Evolutionary conservation across 495 filamentous ascomycete genomes (phyloP).

Genomic region (Talaromyces liani): DNA sequence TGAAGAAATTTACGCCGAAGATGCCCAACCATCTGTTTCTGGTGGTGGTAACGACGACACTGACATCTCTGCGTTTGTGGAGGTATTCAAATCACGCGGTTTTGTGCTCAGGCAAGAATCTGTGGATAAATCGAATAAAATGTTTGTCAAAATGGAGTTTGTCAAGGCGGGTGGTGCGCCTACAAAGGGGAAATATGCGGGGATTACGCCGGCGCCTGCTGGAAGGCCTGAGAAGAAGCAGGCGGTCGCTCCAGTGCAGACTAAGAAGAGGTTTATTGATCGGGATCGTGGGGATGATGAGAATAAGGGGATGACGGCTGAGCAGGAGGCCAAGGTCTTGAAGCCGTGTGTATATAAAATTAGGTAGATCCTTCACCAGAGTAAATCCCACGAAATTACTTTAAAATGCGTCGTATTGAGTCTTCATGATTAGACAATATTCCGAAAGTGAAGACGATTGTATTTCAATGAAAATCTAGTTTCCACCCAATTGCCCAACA

Average conservation of each 20-base stretch:
- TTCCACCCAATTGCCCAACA: conserved; percentile 60
- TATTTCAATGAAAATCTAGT: conserved; percentile 18
- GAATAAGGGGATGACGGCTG: conserved; percentile 40
- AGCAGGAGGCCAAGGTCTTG: conserved; percentile 60
- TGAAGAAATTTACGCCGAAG: conserved; percentile 39
- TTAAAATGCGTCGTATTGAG: not conserved
- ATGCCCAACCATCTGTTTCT: conserved; percentile 25
- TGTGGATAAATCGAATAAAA: conserved; percentile 82
- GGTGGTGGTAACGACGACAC: conserved; percentile 51
- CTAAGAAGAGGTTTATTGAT: conserved; percentile 55
- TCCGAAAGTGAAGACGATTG: not conserved
- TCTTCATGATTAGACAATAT: not conserved
- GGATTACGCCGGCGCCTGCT: conserved; percentile 25
- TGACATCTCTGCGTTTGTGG: conserved; percentile 81
- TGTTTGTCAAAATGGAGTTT: conserved; percentile 97
- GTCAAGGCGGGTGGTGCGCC: conserved; percentile 63
- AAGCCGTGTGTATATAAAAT: conserved; percentile 98
- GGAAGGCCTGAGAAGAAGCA: conserved; percentile 11
- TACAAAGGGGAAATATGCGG: conserved; percentile 59
- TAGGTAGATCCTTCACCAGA: conserved; percentile 39
- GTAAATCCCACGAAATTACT: not conserved
- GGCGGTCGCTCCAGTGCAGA: conserved; percentile 20
- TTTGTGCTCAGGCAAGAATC: conserved; percentile 61
- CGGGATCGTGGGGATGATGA: conserved; percentile 41
- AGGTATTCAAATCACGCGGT: conserved; percentile 68